phyloP scores from a whole-genome alignment of 2,329 filamentous ascomycete species.

The Cryphonectria parasitica region DNA sequence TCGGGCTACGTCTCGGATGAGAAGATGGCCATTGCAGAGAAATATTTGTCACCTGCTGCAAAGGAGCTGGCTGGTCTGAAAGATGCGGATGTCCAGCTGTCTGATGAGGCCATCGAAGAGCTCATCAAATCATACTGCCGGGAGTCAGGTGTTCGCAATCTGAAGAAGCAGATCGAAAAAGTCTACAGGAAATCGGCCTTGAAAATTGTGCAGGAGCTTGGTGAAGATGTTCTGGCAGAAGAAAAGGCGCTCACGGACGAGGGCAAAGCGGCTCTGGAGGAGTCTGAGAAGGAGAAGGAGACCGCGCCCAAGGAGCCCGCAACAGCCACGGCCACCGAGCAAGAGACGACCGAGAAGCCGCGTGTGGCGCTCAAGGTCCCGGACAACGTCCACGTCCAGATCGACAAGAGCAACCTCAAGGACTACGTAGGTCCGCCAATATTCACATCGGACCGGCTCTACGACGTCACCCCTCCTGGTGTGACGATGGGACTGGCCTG shows the following conservation, averaged over 20 bases:
- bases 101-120: conserved; percentile 87
- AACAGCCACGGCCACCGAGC: conserved; percentile 47
- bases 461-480: conserved; percentile 89
- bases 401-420: conserved; percentile 87
- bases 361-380: conserved; percentile 82
- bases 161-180: conserved; percentile 99
- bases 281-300: conserved; percentile 66
- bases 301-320: conserved; percentile 42
- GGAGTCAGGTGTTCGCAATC: conserved; percentile 93
- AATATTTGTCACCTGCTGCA: conserved; percentile 90
- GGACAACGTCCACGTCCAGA: conserved; percentile 81
- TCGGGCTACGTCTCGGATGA: conserved; percentile 97
- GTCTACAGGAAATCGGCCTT: conserved; percentile 96
- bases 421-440: conserved; percentile 96
- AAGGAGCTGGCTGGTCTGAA: conserved; percentile 91
- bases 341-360: conserved; percentile 71
- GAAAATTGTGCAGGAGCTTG: conserved; percentile 94
- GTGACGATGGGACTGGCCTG: conserved; percentile 98
- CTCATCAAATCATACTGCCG: conserved; percentile 98
- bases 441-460: conserved; percentile 93
- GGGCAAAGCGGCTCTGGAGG: conserved; percentile 76
- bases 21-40: conserved; percentile 97
- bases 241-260: conserved; percentile 82
- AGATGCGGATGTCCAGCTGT: conserved; percentile 85
- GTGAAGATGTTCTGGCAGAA: conserved; percentile 81